Base-by-base conservation (phyloP, 2,329 filamentous ascomycete genomes). In the Seiridium unicorne region DNA sequence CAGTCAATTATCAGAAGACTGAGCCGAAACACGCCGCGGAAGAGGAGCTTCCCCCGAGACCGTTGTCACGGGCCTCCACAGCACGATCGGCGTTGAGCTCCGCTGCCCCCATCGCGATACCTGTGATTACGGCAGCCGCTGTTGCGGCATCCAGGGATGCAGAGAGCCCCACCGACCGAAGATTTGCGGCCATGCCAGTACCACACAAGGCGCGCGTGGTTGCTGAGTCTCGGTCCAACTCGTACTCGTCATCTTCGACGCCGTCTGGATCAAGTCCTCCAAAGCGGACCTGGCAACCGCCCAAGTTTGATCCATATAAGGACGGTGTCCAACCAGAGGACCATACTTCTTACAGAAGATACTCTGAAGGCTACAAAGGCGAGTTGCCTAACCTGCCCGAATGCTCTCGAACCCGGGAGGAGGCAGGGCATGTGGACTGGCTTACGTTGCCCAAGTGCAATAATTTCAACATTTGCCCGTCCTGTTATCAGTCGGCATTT, bases 381-480 rank as follows among this genome's bases (percentile, higher is more conserved):
- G 72, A 72, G 3, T 67, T 81, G 5, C 71, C 77, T 9, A 75
- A 78, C 31, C 79, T 93, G 11, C 85, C 90, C 3, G 81, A 87
- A 3, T 97, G 93, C 67, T 89, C 88, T 5, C 83, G 91, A 62
- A 85, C 83, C 44, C 77, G 81, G 4, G 84, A 85, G 9, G 82
- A 86, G 10, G 77, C 83, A 8, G 87, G 88, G 1, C 83, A 88
- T 62, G 80, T 89, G 63, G 92, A 95, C 68, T 97, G 93, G 91
- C 87, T 93, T 62, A 93, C 89, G 0, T 79, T 97, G 4, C 85
- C 86, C 3, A 85, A 86, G 11, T 84, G 88, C 62, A 83, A 87
- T 10, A 84, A 85, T 61, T 90, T 97, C 66, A 86, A 91, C 63
- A 89, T 97, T 51, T 97, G 94, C 67, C 91, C 92, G 0, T 85